Evolutionary conservation across 139 green algal species (phyloP).

Genomic region (Closterium sp.): DNA sequence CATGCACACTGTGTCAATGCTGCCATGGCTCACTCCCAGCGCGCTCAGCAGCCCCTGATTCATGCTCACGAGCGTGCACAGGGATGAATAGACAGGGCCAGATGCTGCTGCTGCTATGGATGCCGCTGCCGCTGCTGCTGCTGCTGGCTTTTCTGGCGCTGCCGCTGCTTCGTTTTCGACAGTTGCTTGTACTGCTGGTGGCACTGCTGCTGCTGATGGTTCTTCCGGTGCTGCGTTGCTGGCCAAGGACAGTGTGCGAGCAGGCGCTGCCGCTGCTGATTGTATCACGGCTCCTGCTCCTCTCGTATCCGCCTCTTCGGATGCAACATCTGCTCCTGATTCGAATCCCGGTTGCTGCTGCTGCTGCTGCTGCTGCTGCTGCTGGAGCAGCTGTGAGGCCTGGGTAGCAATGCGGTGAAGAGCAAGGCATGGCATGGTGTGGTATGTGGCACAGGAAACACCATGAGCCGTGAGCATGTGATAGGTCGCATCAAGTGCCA

Average conservation of each 20-base stretch:
- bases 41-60: constrained; percentile 34
- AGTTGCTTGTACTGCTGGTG: not conserved
- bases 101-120: too few species aligned
- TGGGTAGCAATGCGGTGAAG: too few species aligned
- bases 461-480: too few species aligned
- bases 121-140: not conserved
- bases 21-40: constrained; percentile 32
- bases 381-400: too few species aligned
- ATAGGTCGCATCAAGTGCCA: too few species aligned
- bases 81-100: too few species aligned
- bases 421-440: too few species aligned
- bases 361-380: too few species aligned
- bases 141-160: not conserved
- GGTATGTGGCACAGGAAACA: too few species aligned
- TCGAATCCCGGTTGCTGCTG: not conserved
- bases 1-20: constrained; percentile 10
- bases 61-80: constrained; percentile 22
- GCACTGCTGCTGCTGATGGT: not conserved
- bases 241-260: too few species aligned
- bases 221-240: not conserved
- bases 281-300: constrained; percentile 1
- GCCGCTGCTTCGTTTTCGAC: too few species aligned
- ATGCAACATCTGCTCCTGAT: not conserved
- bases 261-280: constrained; percentile 4
- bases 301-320: not conserved